These are phyloP conservation scores for Dendrobium officinale DNA, from an alignment of 106 monocot genomes.

Conservation along the genomic window DNA sequence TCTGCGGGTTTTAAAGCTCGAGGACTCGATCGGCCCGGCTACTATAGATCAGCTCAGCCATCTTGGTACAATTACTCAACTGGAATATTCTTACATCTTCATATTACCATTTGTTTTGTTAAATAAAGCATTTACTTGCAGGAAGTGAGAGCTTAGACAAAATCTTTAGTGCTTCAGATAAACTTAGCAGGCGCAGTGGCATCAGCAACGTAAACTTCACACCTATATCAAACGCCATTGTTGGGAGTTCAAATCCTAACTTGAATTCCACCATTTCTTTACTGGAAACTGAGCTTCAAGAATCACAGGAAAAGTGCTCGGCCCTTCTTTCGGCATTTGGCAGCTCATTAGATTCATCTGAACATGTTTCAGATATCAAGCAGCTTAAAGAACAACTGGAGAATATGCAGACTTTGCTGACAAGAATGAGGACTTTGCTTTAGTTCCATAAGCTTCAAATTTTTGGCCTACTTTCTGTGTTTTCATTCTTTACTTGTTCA, in stretches of 20 bases:
- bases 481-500: slow-evolving; percentile 26
- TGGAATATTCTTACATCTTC: no score
- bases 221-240: slow-evolving; percentile 27
- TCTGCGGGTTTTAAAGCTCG: slow-evolving; percentile 75
- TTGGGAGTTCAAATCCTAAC: slow-evolving; percentile 15
- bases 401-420: slow-evolving; percentile 64
- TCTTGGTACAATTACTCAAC: slow-evolving; percentile 47
- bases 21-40: slow-evolving; percentile 68
- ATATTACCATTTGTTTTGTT: not conserved
- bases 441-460: slow-evolving; percentile 3
- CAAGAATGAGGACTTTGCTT: slow-evolving; percentile 44
- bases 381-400: slow-evolving; percentile 72
- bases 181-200: slow-evolving; percentile 64
- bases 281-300: slow-evolving; percentile 53
- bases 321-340: slow-evolving; percentile 46
- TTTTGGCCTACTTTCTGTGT: not conserved
- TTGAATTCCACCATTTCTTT: slow-evolving; percentile 44
- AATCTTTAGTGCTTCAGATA: slow-evolving; percentile 56
- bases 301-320: slow-evolving; percentile 67
- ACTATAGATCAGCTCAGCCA: slow-evolving; percentile 84
- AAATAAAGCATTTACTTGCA: slow-evolving; percentile 17
- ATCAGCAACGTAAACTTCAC: slow-evolving; percentile 40
- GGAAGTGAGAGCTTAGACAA: slow-evolving; percentile 75
- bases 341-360: slow-evolving; percentile 20
- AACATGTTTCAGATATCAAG: slow-evolving; percentile 38